Evolutionary conservation across 164 flowering plant genomes (phyloP), one percentile per base, ranked within the genome.

Genomic region (Magnolia kwangsiensis): DNA sequence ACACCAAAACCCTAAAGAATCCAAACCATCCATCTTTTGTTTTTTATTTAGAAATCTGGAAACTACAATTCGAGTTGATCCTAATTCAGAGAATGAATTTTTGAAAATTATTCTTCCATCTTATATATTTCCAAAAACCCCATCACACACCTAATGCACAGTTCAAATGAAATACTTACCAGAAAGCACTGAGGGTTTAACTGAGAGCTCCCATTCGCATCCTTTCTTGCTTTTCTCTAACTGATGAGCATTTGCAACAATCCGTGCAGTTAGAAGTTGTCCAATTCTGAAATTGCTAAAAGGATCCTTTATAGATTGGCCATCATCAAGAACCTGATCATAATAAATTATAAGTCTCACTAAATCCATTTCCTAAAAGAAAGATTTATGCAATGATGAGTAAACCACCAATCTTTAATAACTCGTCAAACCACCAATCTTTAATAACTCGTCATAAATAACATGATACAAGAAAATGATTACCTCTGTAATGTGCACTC

Each of bases 401-500:
- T 24, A 24, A n/a, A 37, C 19, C 31, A 78, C 63, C 18, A 24
- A 45, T 45, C 19, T 37, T n/a, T 11, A 23, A 21, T 8, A 27
- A n/a, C 37, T 1, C 27, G 69, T 27, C 7, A 67, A n/a, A n/a
- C n/a, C n/a, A n/a, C n/a, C n/a, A n/a, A n/a, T n/a, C n/a, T n/a
- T n/a, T n/a, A n/a, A n/a, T n/a, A n/a, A n/a, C n/a, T n/a, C n/a
- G n/a, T n/a, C n/a, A n/a, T 37, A 51, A 70, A 11, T 4, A 5
- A 74, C 20, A 10, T 16, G 50, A 51, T 27, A 61, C 1, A 64
- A 8, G 63, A 37, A 75, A 66, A 31, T 14, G 45, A 14, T 51
- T 68, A 96, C 98, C 97, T 96, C 99, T 63, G 99, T 94, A 77
- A 96, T 84, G 79, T 94, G 97, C 65, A 96, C 79, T 77, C 98